Evolutionary conservation across 345 rosid species (phyloP), one percentile per base, ranked within the genome.

Genomic region (Firmiana major): DNA sequence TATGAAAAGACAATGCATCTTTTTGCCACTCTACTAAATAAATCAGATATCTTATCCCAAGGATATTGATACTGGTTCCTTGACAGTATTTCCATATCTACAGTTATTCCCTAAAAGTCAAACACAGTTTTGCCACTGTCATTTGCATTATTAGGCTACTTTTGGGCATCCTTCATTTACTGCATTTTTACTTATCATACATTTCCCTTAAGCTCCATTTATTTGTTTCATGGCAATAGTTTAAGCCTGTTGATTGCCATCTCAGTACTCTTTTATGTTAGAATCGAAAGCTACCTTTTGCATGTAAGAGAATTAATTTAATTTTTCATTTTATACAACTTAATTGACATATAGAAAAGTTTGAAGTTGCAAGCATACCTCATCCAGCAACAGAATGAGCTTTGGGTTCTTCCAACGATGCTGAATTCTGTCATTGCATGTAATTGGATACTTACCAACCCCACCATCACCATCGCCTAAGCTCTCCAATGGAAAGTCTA

Each of bases 1-100:
- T 67, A 16, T 83, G 89, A 87, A 80, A 81, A 85, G 89, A 87
- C 88, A 79, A 79, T 74, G 75, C 88, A 78, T 74, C 89, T 87
- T 87, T 82, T 70, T 77, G 43, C 66, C 73, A 62, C 43, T 42
- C 75, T 63, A 17, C 77, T 76, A 38, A 43, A 64, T 10, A 49
- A 77, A 66, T 79, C 72, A 76, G 43, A 80, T 75, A 74, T 71
- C 83, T 75, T 77, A 28, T 53, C 80, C 87, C 85, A 49, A 84
- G 80, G 80, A 79, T 28, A 75, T 74, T 80, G 81, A 77, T 77
- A 75, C 76, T 80, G 84, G 77, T 77, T 63, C 66, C 12, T 76
- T 53, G 76, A 69, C 85, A 80, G 10, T 2, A 19, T 57, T n/a
- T 63, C 7, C 34, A 16, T 17, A 6, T 36, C 51, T 19, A 65